Base-by-base conservation (phyloP, 2,329 filamentous ascomycete genomes). In the Calonectria multiphialidica region DNA sequence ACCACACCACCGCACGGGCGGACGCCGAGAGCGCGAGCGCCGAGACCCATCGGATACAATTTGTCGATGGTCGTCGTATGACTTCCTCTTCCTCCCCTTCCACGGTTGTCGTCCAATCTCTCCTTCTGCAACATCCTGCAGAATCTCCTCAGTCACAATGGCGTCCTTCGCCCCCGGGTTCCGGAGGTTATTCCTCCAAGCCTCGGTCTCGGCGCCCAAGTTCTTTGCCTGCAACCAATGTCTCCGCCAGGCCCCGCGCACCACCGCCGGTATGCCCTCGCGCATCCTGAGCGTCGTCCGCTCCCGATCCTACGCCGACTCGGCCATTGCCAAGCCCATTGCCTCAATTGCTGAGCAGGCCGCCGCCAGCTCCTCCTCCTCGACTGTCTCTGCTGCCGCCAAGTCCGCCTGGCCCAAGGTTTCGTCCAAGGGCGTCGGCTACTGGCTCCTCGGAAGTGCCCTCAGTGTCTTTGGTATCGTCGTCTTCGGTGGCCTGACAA, bases 381-480 rank as follows among this genome's bases (percentile, higher is more conserved):
- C 78, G 13, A 72, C 71, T 68, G 66, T 78, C 68, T 61, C 77
- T 62, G 70, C 72, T 28, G 76, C 78, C 16, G 77, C 81, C 12
- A 85, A 84, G 76, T 83, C 81, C 25, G 82, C 83, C 3, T 90
- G 89, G 72, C 89, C 90, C 35, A 89, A 94, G 78, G 90, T 90
- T 12, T 95, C 90, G 76, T 91, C 92, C 71, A 97, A 94, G 84
- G 86, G 87, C 12, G 96, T 98, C 53, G 97, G 93, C 72, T 96
- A 96, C 86, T 99, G 96, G 96, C 90, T 99, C 55, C 86, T 99
- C 68, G 96, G 92, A 57, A 98, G 96, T 78, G 96, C 97, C 1
- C 94, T 91, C 50, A 97, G 95, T 82, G 97, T 98, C 65, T 99
- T 98, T 84, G 97, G 97, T 72, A 98, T 99, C 79, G 96, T 99